phyloP scores from a whole-genome alignment of 345 rosid species.

The Populus euphratica region DNA sequence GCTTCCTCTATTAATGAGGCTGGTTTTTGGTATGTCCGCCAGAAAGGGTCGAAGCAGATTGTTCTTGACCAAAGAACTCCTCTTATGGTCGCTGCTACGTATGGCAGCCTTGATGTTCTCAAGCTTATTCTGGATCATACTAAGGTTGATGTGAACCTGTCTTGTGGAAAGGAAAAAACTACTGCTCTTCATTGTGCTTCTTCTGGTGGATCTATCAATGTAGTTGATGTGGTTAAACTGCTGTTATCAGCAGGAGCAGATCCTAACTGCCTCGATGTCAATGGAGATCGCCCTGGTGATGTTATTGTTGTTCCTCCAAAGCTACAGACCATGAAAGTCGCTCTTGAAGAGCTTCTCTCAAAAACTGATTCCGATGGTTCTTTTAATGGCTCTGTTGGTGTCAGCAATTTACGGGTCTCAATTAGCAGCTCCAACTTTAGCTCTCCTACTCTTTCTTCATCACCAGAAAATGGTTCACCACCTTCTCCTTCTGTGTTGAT shows the following conservation, averaged over 20 bases:
- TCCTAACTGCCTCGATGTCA: constrained; percentile 42
- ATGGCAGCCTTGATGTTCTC: constrained; percentile 45
- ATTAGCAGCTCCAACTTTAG: constrained; percentile 21
- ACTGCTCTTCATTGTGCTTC: constrained; percentile 75
- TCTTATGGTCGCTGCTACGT: constrained; percentile 65
- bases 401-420: constrained; percentile 23
- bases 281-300: constrained; percentile 54
- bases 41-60: constrained; percentile 41
- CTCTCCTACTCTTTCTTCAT: constrained; percentile 36
- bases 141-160: constrained; percentile 32
- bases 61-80: constrained; percentile 52
- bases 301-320: constrained; percentile 52
- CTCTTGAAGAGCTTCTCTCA: constrained; percentile 42
- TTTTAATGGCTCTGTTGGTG: constrained; percentile 15
- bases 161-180: constrained; percentile 49
- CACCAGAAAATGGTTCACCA: constrained; percentile 31
- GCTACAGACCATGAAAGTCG: constrained; percentile 24
- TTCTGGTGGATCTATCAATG: constrained; percentile 50
- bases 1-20: constrained; percentile 29
- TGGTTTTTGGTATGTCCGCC: constrained; percentile 44
- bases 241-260: constrained; percentile 62
- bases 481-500: constrained; percentile 25
- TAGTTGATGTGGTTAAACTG: constrained; percentile 47
- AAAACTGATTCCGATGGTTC: constrained; percentile 3
- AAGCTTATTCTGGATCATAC: constrained; percentile 29